A percentile compares a stretch with the other conserved stretches of the same genome.
phyloP scores from a whole-genome alignment of 163 green algal species.

The Chloromonas sp. region DNA sequence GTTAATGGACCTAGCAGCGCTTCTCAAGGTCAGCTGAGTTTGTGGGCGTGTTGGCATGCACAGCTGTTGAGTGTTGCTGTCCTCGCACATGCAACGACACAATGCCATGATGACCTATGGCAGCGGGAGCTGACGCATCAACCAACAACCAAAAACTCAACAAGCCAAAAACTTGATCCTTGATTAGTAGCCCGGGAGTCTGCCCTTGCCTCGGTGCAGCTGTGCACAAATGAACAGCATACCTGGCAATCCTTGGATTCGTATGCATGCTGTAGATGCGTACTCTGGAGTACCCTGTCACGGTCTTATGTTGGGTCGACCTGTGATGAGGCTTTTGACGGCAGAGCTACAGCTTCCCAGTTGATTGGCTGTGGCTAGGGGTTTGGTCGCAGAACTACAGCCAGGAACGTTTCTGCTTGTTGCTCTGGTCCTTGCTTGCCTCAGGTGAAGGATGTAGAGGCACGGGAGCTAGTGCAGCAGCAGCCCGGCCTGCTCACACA shows the following conservation, averaged over 20 bases:
- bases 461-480: not conserved
- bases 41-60: not conserved
- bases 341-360: no score
- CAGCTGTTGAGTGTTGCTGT: not conserved
- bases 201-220: not conserved
- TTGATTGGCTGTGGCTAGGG: no score
- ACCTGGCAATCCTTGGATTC: no score
- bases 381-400: no score
- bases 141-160: no score
- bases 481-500: constrained; percentile 1
- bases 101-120: not conserved
- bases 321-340: no score
- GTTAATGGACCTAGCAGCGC: not conserved
- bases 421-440: not conserved
- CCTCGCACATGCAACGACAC: not conserved
- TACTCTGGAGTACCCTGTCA: no score
- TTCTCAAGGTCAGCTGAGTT: not conserved
- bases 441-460: not conserved
- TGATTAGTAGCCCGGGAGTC: not conserved
- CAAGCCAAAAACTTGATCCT: no score
- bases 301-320: no score
- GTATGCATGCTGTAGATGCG: no score
- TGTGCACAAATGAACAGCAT: no score
- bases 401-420: not conserved
- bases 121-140: not conserved